Percentiles rank a stretch among this genome's conserved stretches.
Conservation (phyloP, 2,329 filamentous ascomycete genomes). For the Colletotrichum sp. region DNA sequence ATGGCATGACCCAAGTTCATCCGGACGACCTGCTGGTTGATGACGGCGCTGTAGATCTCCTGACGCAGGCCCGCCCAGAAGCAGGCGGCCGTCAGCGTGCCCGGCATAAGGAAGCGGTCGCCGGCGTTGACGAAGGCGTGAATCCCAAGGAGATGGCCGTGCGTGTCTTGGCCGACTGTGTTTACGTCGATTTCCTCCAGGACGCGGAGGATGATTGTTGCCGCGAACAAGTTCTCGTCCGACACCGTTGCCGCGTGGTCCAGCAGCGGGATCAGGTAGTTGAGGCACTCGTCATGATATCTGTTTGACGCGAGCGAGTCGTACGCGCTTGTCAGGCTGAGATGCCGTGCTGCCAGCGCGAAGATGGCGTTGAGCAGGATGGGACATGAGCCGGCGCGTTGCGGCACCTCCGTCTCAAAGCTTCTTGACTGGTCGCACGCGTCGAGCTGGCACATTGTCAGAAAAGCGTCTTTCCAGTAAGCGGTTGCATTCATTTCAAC, state of each 20-base stretch:
- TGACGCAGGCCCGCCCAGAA: slow-evolving; percentile 65
- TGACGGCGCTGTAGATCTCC: slow-evolving; percentile 63
- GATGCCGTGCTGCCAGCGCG: slow-evolving; percentile 59
- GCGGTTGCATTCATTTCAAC: slow-evolving; percentile 2
- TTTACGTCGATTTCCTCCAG: slow-evolving; percentile 58
- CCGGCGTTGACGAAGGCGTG: slow-evolving; percentile 51
- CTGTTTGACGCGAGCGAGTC: slow-evolving; percentile 53
- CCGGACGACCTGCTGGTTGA: slow-evolving; percentile 49
- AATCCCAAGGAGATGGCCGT: slow-evolving; percentile 52
- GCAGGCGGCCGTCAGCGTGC: slow-evolving; percentile 53
- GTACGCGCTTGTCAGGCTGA: slow-evolving; percentile 53
- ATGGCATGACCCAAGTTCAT: slow-evolving; percentile 53
- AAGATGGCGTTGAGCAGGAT: slow-evolving; percentile 62
- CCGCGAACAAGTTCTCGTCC: slow-evolving; percentile 60
- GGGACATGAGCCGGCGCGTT: slow-evolving; percentile 53
- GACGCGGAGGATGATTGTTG: slow-evolving; percentile 60
- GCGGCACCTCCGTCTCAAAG: slow-evolving; percentile 59
- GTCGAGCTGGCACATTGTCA: slow-evolving; percentile 39
- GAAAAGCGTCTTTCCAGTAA: neutral
- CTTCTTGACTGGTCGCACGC: slow-evolving; percentile 46
- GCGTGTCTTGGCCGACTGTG: slow-evolving; percentile 45
- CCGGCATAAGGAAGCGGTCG: slow-evolving; percentile 32
- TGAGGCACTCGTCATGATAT: slow-evolving; percentile 60
- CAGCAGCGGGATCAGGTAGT: slow-evolving; percentile 51
- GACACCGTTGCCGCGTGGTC: slow-evolving; percentile 39